Evolutionary conservation across 805 yeast genomes (phyloP).

Genomic region (Nakazawaea holstii): DNA sequence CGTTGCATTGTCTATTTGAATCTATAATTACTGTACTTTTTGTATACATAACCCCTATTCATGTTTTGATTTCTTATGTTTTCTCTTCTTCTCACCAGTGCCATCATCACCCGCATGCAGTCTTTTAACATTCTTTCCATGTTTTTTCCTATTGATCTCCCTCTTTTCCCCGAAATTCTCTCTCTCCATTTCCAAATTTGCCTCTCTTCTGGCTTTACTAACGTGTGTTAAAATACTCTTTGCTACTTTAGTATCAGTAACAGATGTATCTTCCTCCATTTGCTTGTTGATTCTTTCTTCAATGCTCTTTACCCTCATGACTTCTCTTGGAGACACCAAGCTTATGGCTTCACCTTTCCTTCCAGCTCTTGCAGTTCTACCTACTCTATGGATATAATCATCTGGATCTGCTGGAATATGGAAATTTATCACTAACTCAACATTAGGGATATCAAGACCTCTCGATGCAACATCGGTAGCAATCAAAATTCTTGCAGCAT

Average conservation of each 20-base stretch:
- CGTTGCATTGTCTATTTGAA: background rate
- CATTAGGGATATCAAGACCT: conserved; percentile 80
- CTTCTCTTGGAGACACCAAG: conserved; percentile 81
- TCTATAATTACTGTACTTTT: background rate
- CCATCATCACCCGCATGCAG: background rate
- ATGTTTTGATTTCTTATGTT: conserved; percentile 7
- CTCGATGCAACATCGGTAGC: conserved; percentile 96
- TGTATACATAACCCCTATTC: conserved; percentile 9
- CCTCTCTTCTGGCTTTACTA: conserved; percentile 83
- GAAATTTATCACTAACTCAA: conserved; percentile 70
- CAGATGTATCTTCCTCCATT: conserved; percentile 67
- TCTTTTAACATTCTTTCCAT: conserved; percentile 7
- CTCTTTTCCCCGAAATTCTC: conserved; percentile 80
- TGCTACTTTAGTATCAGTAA: conserved; percentile 74
- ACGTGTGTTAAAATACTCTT: conserved; percentile 64
- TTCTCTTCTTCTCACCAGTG: conserved; percentile 14
- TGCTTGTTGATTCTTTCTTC: conserved; percentile 79
- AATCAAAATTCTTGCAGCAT: conserved; percentile 85
- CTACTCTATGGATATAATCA: conserved; percentile 83
- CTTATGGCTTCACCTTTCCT: conserved; percentile 79
- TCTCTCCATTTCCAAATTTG: conserved; percentile 88
- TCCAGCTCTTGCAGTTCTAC: conserved; percentile 98
- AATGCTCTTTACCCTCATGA: conserved; percentile 73
- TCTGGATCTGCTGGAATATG: conserved; percentile 83
- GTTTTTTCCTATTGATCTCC: conserved; percentile 43